Evolutionary conservation across 768 basidiomycete species (phyloP), one percentile per base, ranked within the genome.

Genomic region (Fibroporia radiculosa): DNA sequence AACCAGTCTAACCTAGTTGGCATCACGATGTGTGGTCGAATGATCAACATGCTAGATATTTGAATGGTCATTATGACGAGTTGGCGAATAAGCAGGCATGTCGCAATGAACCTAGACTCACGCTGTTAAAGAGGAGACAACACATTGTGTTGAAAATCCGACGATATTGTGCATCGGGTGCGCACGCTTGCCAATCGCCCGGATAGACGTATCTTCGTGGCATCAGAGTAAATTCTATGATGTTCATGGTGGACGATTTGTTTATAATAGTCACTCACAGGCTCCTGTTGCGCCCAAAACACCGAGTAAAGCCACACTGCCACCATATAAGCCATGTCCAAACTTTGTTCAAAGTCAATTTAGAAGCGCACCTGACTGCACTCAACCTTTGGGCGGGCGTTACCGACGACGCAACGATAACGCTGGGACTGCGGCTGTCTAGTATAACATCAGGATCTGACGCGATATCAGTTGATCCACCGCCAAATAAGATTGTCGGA

Each of bases 151-250:
- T 1, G 82, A 77, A 59, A 84, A 90, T 46, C 77, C 86, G 0
- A 70, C 62, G 54, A 91, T 71, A 2, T 74, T 68, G 57, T 93
- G 89, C 48, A 90, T 61, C 1, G 88, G 71, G 52, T 85, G 82
- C 1, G 88, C 88, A 4, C 82, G 72, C 46, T 74, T 80, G 1
- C 90, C 89, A 31, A 92, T 86, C 0, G 76, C 75, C 7, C 87
- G 76, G 23, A 82, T 71, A 2, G 67, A 60, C 1, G 71, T 69
- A 47, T 72, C 77, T 78, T 42, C 8, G 2, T n/a, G 27, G 33
- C 19, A 28, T 5, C 6, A 40, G 37, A 7, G 19, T 28, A 19
- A n/a, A 26, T 27, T 3, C 8, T 26, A 22, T 24, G 35, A 32
- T 18, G 4, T 3, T 20, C 24, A 27, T 20, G 26, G 4, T 37